Conservation (phyloP, 306 rosid species). For the Cicer arietinum region DNA sequence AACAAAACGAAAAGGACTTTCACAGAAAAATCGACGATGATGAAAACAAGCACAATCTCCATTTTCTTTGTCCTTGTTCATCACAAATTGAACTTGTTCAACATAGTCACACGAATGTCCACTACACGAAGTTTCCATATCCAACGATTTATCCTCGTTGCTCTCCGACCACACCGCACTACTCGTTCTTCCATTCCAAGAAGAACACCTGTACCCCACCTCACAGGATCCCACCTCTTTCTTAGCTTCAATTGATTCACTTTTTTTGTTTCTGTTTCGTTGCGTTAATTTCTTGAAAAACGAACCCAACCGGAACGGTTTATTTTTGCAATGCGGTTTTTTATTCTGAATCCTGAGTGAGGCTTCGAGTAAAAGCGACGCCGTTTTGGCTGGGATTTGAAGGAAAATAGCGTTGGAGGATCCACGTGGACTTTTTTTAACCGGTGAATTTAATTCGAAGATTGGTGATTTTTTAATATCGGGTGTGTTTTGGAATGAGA, state of each 20-base stretch:
- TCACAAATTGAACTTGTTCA: constrained; percentile 46
- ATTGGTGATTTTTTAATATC: constrained; percentile 73
- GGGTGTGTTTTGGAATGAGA: constrained; percentile 57
- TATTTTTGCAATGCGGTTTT: constrained; percentile 48
- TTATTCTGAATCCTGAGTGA: constrained; percentile 79
- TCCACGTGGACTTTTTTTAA: constrained; percentile 50
- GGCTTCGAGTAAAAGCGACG: constrained; percentile 81
- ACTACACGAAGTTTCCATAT: constrained; percentile 53
- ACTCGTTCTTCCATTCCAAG: constrained; percentile 56
- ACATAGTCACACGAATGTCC: constrained; percentile 50
- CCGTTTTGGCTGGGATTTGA: constrained; percentile 75
- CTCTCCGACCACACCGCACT: constrained; percentile 76
- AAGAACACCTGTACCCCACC: constrained; percentile 42
- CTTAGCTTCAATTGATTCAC: constrained; percentile 38
- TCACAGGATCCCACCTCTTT: constrained; percentile 18
- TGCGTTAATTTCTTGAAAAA: constrained; percentile 61
- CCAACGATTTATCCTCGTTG: constrained; percentile 61
- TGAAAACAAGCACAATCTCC: constrained; percentile 44
- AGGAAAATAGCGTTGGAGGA: constrained; percentile 70
- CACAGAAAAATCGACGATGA: constrained; percentile 47
- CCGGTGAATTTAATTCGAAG: constrained; percentile 62
- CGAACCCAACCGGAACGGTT: constrained; percentile 63
- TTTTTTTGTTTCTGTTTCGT: constrained; percentile 43
- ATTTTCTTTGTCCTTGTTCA: constrained; percentile 25
- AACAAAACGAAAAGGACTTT: constrained; percentile 78